Evolutionary conservation across 2,329 filamentous ascomycete species (phyloP).

Genomic region (Cladorrhinum sp.): DNA sequence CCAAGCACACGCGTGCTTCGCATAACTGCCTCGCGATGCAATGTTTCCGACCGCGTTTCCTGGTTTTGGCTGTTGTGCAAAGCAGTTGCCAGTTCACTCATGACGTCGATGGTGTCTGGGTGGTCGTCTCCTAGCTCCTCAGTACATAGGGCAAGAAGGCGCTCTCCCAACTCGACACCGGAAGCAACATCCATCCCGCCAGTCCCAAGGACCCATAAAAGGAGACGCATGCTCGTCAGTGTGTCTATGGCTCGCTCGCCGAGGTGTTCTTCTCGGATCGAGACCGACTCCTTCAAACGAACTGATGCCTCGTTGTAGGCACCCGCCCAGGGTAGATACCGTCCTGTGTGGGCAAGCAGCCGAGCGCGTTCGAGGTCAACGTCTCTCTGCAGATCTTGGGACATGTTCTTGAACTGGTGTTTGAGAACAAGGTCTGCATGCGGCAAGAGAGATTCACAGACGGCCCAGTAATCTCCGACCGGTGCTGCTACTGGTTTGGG

Average conservation of each 20-base stretch:
- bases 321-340: neutral
- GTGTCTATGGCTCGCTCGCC: neutral
- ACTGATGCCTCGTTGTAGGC: neutral
- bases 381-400: neutral
- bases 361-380: neutral
- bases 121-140: neutral
- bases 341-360: neutral
- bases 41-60: too few relatives aligned
- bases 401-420: neutral
- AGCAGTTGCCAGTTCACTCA: neutral
- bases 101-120: neutral
- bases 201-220: neutral
- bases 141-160: neutral
- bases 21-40: neutral
- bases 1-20: neutral
- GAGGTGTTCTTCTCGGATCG: neutral
- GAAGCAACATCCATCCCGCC: neutral
- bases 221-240: neutral
- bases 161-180: neutral
- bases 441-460: neutral
- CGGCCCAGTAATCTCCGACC: neutral
- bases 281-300: neutral
- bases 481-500: neutral
- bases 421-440: neutral
- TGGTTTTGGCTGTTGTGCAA: too few relatives aligned